Base-by-base conservation (phyloP, 208 protist genomes). In the Wallacemonas rigidus region DNA sequence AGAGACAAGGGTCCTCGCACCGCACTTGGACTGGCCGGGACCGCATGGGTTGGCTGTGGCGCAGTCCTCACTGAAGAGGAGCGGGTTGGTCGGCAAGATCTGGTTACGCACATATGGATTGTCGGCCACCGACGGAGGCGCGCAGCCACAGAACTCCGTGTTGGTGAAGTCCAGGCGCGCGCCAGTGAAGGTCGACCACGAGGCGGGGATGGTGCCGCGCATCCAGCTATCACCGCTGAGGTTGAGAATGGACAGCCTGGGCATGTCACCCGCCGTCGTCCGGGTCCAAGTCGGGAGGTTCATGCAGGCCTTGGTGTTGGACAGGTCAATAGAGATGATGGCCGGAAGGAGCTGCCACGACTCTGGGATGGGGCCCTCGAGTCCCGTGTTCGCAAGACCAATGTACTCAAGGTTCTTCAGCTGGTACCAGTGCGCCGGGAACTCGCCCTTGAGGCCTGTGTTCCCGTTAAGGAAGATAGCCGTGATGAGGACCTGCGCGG, bases 251-350 rank as follows among this genome's bases (percentile, higher is more conserved):
- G 61, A 14, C 26, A 85, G 61, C 38, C 36, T 17, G 26, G 40
- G 50, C 76, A 85, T 78, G 39, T 50, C 26, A 26, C 26, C 47
- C 12, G 60, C 6, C 4, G 35, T 11, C 12, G 53, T 76, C 43
- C 35, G 14, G 48, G 71, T 65, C 76, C 76, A 81, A n/a, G 72
- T n/a, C 11, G 80, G 76, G 36, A 82, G 70, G 67, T 69, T 74
- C 39, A 73, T 69, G 72, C 80, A 85, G 38, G 76, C 76, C 72
- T 73, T 79, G 12, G 80, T 85, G 53, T 79, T 74, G 26, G 73
- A 71, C 45, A 81, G 67, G 70, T 78, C 71, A 12, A 85, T 15
- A 17, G 40, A 58, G 8, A 43, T 53, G 56, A 85, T 72, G 43
- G 62, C 58, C 15, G 71, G 15, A 50, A 85, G 72, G 55, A 55